Evolutionary conservation across 2,329 filamentous ascomycete genomes (phyloP).

Genomic region (Claviceps monticola): DNA sequence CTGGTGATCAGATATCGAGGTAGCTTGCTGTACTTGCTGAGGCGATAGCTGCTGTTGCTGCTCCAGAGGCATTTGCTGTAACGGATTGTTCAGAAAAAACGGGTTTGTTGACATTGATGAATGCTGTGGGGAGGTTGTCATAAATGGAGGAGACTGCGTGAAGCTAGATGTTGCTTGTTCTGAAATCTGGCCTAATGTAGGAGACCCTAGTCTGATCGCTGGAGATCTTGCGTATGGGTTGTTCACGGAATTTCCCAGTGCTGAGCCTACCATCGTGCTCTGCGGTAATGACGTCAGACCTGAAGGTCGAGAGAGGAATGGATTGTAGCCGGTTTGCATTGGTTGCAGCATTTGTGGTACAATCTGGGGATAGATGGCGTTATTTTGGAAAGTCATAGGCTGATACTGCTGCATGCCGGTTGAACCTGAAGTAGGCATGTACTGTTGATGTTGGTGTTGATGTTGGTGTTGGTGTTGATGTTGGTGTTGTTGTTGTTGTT

Average conservation of each 20-base stretch:
- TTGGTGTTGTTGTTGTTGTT: slow-evolving; percentile 18
- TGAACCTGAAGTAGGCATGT: slow-evolving; percentile 28
- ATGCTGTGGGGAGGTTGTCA: slow-evolving; percentile 16
- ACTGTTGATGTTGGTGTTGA: slow-evolving; percentile 18
- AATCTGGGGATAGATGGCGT: slow-evolving; percentile 28
- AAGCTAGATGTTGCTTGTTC: slow-evolving; percentile 36
- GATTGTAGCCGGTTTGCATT: slow-evolving; percentile 33
- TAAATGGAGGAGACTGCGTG: slow-evolving; percentile 29
- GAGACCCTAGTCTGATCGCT: slow-evolving; percentile 35
- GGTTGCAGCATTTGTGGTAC: slow-evolving; percentile 22
- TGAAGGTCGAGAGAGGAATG: slow-evolving; percentile 31
- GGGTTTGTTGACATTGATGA: slow-evolving; percentile 21
- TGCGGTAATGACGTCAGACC: slow-evolving; percentile 21
- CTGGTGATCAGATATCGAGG: slow-evolving; percentile 12
- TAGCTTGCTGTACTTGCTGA: slow-evolving; percentile 9
- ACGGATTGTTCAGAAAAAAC: slow-evolving; percentile 20
- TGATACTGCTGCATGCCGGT: slow-evolving; percentile 27
- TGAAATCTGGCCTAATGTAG: slow-evolving; percentile 35
- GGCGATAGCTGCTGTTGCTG: slow-evolving; percentile 11
- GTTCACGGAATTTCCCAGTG: slow-evolving; percentile 21
- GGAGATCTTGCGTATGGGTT: slow-evolving; percentile 39
- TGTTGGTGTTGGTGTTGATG: slow-evolving; percentile 18
- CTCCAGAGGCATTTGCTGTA: slow-evolving; percentile 12
- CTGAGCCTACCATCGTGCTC: slow-evolving; percentile 26
- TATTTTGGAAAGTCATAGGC: slow-evolving; percentile 24